Conservation (phyloP, 1,139 yeast genomes). For the Entelexis sorbosivorans region DNA sequence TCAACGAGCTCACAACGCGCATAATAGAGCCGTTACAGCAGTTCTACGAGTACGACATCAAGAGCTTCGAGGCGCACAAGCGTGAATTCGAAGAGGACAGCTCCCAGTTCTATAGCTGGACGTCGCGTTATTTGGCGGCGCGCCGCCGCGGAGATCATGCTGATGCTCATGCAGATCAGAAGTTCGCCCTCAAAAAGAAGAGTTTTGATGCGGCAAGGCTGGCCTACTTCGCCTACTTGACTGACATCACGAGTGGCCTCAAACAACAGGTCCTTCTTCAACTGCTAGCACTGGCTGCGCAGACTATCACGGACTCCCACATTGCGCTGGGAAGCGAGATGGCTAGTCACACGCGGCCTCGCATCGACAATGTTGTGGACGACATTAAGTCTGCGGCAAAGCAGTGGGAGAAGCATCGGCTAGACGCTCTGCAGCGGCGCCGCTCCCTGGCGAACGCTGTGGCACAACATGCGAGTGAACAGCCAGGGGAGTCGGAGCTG, state of each 20-base stretch:
- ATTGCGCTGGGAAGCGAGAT: conserved; percentile 23
- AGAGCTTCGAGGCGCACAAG: conserved; percentile 35
- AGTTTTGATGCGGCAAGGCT: conserved; percentile 58
- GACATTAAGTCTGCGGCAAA: conserved; percentile 32
- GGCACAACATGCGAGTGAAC: background rate
- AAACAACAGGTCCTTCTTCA: conserved; percentile 35
- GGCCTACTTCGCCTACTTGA: conserved; percentile 57
- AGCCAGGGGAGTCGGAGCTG: background rate
- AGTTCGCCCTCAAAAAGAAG: conserved; percentile 48
- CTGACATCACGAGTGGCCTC: conserved; percentile 46
- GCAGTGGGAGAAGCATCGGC: conserved; percentile 35
- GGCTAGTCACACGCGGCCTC: conserved; percentile 25
- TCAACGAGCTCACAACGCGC: conserved; percentile 22
- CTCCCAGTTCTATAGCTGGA: conserved; percentile 64
- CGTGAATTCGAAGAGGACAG: conserved; percentile 62
- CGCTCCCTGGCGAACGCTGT: conserved; percentile 28
- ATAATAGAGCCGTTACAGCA: conserved; percentile 35
- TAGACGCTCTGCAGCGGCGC: conserved; percentile 34
- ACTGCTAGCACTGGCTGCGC: conserved; percentile 33
- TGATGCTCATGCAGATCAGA: conserved; percentile 41
- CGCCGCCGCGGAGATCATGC: conserved; percentile 25
- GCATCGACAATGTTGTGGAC: conserved; percentile 28
- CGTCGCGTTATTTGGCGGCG: conserved; percentile 54
- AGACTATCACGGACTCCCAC: conserved; percentile 27
- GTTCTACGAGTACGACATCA: conserved; percentile 35